Percentiles rank a stretch among this genome's conserved stretches.
Conservation (phyloP, 768 basidiomycete genomes). For the Trametes cinnabarina region DNA sequence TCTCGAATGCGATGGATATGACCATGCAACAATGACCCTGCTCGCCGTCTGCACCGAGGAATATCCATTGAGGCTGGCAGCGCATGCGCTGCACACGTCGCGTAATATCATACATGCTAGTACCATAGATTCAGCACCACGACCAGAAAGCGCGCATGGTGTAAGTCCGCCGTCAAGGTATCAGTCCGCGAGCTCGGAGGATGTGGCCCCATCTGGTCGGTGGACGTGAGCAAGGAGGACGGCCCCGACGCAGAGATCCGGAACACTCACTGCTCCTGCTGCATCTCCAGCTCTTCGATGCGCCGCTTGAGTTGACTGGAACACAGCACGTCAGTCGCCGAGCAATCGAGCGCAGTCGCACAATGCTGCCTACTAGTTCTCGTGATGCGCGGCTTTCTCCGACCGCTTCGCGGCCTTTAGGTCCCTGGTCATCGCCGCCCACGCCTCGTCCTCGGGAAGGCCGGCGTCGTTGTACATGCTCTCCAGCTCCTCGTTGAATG, state of each 20-base stretch:
- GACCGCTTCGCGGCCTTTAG: conserved; percentile 78
- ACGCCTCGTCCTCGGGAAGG: conserved; percentile 81
- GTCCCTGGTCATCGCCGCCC: conserved; percentile 66
- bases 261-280: conserved; percentile 72
- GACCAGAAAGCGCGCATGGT: neutral
- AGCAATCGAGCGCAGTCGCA: neutral
- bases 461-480: conserved; percentile 85
- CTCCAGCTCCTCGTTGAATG: conserved; percentile 93
- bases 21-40: no score
- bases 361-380: conserved; percentile 67
- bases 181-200: conserved; percentile 47
- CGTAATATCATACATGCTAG: neutral
- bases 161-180: conserved; percentile 31
- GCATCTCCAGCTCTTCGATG: conserved; percentile 66
- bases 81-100: neutral
- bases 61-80: neutral
- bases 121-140: conserved; percentile 10
- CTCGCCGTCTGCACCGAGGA: neutral
- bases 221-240: conserved; percentile 3
- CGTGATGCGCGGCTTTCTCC: conserved; percentile 68
- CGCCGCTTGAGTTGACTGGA: conserved; percentile 66
- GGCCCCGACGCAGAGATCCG: neutral
- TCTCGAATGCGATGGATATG: no score
- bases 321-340: neutral
- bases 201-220: conserved; percentile 62